These are phyloP conservation scores for Agaricus blazei DNA, from an alignment of 768 basidiomycete species.

Conservation along the genomic window DNA sequence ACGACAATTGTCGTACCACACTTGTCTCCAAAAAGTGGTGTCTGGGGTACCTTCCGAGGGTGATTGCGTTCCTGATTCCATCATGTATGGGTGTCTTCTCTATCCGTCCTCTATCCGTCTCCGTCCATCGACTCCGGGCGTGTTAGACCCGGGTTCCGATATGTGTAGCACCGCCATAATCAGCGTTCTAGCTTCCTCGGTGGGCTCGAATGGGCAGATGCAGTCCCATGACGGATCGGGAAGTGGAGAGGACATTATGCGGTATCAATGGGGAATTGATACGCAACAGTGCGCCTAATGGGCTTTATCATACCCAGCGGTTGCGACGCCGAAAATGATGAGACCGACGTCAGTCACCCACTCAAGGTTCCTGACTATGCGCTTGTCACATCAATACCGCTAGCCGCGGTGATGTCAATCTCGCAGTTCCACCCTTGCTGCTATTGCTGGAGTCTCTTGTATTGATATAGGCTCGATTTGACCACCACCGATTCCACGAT, in stretches of 20 bases:
- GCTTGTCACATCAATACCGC: too few relatives aligned
- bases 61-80: too few relatives aligned
- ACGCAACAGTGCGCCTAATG: background rate
- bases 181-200: too few relatives aligned
- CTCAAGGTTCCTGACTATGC: too few relatives aligned
- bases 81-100: too few relatives aligned
- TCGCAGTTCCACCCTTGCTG: background rate
- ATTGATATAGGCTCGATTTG: background rate
- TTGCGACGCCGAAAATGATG: too few relatives aligned
- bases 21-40: slow-evolving; percentile 1
- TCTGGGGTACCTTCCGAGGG: background rate
- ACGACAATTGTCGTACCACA: slow-evolving; percentile 5
- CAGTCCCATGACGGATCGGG: background rate
- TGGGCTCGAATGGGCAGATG: background rate
- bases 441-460: background rate
- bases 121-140: background rate
- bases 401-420: background rate
- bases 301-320: too few relatives aligned
- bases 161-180: too few relatives aligned
- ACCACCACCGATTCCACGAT: background rate
- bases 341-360: too few relatives aligned
- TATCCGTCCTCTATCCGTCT: background rate
- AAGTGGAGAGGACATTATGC: background rate
- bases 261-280: background rate
- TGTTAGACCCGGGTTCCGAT: too few relatives aligned